A percentile compares a stretch with the other conserved stretches of the same genome.
These are phyloP conservation scores for Pythium rishiriense DNA, from an alignment of 352 stramenopile genomes.

Conservation along the genomic window DNA sequence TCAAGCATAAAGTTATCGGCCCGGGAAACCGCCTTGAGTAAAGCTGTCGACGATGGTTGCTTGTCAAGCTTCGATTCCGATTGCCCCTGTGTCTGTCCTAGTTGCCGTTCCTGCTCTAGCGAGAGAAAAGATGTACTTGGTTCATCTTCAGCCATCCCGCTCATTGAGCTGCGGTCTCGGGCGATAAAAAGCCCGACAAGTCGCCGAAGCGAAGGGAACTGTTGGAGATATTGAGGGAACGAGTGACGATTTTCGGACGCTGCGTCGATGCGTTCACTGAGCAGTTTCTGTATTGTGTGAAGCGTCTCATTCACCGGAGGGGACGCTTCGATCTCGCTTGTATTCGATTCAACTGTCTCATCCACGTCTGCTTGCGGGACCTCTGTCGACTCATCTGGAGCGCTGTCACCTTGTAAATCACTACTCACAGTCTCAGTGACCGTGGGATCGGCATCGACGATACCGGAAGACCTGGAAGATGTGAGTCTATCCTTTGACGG, in stretches of 20 bases:
- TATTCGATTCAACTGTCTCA: slow-evolving; percentile 33
- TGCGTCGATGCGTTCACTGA: background rate
- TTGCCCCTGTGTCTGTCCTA: background rate
- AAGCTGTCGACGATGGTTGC: background rate
- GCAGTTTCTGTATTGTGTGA: slow-evolving; percentile 32
- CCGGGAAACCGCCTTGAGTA: slow-evolving; percentile 15
- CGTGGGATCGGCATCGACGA: background rate
- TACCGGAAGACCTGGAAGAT: slow-evolving; percentile 6
- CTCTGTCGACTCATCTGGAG: background rate
- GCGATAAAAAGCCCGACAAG: slow-evolving; percentile 18
- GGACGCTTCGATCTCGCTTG: slow-evolving; percentile 29
- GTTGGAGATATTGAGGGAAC: slow-evolving; percentile 21
- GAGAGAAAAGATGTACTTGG: background rate
- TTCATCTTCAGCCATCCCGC: slow-evolving; percentile 5
- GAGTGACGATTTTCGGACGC: background rate
- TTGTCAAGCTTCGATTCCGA: background rate
- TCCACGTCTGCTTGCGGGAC: background rate
- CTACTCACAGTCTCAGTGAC: background rate
- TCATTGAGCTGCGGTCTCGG: slow-evolving; percentile 17
- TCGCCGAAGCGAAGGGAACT: slow-evolving; percentile 5
- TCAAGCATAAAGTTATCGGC: slow-evolving; percentile 59
- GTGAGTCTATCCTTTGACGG: slow-evolving; percentile 8
- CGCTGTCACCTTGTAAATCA: background rate
- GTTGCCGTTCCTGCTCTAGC: background rate
- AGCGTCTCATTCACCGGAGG: slow-evolving; percentile 34